Evolutionary conservation across 306 rosid species (phyloP).

Genomic region (Vigna trinervia): DNA sequence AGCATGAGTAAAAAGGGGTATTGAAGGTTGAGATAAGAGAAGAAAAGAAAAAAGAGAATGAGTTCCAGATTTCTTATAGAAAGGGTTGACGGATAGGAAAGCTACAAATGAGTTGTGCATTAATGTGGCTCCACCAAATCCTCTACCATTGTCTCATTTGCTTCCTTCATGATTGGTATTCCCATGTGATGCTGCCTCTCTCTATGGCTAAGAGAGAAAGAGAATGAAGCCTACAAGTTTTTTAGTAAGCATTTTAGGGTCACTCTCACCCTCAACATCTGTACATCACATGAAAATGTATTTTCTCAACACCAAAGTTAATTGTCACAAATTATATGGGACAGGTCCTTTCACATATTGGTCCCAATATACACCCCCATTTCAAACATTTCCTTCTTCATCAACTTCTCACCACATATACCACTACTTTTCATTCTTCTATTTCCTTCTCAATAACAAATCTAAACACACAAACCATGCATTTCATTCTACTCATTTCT

Average conservation of each 20-base stretch:
- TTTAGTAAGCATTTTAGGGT: slow-evolving; percentile 40
- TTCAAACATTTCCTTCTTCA: slow-evolving; percentile 41
- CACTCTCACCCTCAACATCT: slow-evolving; percentile 48
- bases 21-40: slow-evolving; percentile 13
- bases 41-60: background rate
- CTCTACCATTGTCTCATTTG: slow-evolving; percentile 96
- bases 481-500: background rate
- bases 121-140: slow-evolving; percentile 96
- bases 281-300: slow-evolving; percentile 51
- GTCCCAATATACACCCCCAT: slow-evolving; percentile 44
- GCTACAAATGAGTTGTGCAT: slow-evolving; percentile 71
- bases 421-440: background rate
- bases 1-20: background rate
- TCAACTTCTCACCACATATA: slow-evolving; percentile 15
- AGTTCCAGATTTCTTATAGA: background rate
- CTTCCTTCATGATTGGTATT: slow-evolving; percentile 77
- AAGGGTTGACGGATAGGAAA: slow-evolving; percentile 56
- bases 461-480: background rate
- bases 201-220: background rate
- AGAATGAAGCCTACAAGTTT: slow-evolving; percentile 45
- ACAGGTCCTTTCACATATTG: slow-evolving; percentile 50
- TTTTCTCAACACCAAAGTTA: slow-evolving; percentile 23
- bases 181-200: slow-evolving; percentile 98
- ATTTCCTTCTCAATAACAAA: background rate
- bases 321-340: slow-evolving; percentile 41